Evolutionary conservation across 345 rosid species (phyloP), one percentile per base, ranked within the genome.

Genomic region (Citrus australasica): DNA sequence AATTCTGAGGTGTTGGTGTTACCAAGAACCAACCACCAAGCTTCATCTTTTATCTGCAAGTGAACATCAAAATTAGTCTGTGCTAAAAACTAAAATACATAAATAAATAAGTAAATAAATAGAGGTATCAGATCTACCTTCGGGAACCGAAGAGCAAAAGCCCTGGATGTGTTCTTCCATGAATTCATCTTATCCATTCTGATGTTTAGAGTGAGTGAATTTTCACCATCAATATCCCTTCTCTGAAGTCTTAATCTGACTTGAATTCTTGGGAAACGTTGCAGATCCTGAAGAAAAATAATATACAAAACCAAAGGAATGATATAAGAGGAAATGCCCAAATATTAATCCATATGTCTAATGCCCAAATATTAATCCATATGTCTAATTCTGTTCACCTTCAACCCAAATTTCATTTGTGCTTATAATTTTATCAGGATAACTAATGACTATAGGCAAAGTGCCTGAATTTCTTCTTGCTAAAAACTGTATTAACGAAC

Each of bases 1-100:
- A 94, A 85, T 79, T 94, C 93, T 3, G 88, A 86, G 55, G 94
- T 88, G 56, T 84, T 70, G 27, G 92, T 80, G 82, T 95, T 91
- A 55, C 97, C 97, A 59, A 95, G 94, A 75, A 92, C 86, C 74
- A 95, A 80, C 99, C 98, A 95, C 98, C 99, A 95, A 48, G 97
- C 99, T 89, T 95, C 99, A 77, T 89, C 94, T 92, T 95, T 95
- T 69, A 87, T 69, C 98, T 95, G 91, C 71, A 67, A 84, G 63
- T 71, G 56, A 37, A 76, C 37, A 35, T 67, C 30, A n/a, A 67
- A 56, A 69, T 86, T 25, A 83, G 53, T 30, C 67, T 71, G 13
- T 62, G 51, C 77, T 65, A 28, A 48, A 28, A 71, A 61, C 60
- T 37, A 76, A 3, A 79, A 76, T 38, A 30, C 6, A 60, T 16